Conservation (phyloP, 2,329 filamentous ascomycete species). For the Aspergillus sergii region DNA sequence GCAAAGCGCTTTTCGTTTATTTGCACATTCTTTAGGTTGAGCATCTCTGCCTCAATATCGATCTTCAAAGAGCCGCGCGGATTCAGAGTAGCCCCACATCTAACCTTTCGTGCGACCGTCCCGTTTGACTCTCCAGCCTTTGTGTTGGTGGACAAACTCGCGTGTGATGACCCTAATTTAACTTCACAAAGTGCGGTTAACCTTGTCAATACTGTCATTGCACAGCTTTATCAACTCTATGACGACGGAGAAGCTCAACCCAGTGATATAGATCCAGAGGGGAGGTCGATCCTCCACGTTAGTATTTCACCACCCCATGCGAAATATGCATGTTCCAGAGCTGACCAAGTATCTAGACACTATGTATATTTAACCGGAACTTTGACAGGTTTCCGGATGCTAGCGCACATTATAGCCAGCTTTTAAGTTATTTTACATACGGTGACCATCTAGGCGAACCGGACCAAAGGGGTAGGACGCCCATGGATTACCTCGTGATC, state of each 20-base stretch:
- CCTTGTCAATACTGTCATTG: not conserved
- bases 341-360: not conserved
- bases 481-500: not conserved
- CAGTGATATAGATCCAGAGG: not conserved
- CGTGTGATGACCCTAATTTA: not conserved
- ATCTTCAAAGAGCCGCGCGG: not conserved
- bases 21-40: not conserved
- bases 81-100: not conserved
- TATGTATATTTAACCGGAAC: fast-evolving
- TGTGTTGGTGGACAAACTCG: not conserved
- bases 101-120: not conserved
- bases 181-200: not conserved
- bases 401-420: not conserved
- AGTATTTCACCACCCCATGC: not conserved
- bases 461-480: not conserved
- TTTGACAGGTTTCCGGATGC: not conserved
- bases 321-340: not conserved
- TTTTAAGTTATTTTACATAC: not conserved
- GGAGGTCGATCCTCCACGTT: not conserved
- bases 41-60: not conserved
- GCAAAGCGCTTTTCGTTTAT: not conserved
- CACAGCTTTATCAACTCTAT: not conserved
- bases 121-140: not conserved
- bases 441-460: not conserved
- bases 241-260: not conserved